phyloP scores from a whole-genome alignment of 148 eudicot species.

The Silene uniflora region DNA sequence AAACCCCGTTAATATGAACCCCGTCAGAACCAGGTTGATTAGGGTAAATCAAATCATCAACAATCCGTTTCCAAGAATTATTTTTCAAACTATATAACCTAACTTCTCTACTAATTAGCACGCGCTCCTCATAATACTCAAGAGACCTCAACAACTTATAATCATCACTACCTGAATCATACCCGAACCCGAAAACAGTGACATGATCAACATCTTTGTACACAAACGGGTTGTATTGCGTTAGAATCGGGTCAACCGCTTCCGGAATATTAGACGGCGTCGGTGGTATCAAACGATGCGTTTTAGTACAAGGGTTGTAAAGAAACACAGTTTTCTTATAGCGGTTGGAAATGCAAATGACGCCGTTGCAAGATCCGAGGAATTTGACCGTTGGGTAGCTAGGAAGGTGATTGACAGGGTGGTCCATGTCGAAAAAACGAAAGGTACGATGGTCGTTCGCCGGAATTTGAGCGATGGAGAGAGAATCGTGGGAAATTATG shows the following conservation, averaged over 20 bases:
- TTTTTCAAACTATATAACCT: not conserved
- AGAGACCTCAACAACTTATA: not conserved
- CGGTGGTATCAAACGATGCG: conserved; percentile 2
- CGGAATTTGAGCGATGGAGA: not conserved
- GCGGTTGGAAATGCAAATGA: conserved; percentile 8
- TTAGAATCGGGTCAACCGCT: not conserved
- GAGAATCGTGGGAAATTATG: not conserved
- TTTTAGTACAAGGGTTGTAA: not conserved
- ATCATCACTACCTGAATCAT: not conserved
- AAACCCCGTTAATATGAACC: no score
- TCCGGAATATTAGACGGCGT: not conserved
- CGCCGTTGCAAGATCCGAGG: not conserved
- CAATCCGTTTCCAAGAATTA: no score
- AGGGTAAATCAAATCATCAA: no score
- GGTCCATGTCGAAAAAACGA: not conserved
- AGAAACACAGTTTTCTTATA: not conserved
- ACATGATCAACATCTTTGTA: no score
- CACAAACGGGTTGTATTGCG: no score
- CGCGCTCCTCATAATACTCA: not conserved
- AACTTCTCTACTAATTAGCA: not conserved
- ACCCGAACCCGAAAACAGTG: not conserved
- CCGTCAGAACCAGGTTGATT: no score
- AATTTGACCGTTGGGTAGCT: not conserved
- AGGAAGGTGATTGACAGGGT: not conserved
- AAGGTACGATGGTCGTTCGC: not conserved